Conservation (phyloP, 345 rosid genomes). For the Geranium brycei region DNA sequence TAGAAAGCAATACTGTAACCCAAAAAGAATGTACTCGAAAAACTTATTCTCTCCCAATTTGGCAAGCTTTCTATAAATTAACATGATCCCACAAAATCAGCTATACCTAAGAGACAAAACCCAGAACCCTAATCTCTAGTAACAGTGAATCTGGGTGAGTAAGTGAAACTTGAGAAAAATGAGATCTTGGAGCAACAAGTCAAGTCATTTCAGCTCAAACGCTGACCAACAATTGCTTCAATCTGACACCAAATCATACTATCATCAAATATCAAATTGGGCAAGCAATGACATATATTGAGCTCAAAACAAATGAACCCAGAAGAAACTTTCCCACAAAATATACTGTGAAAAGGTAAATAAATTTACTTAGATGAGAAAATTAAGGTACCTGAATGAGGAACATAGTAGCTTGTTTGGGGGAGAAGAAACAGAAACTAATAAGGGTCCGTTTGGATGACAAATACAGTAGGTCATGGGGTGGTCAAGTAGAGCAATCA, state of each 20-base stretch:
- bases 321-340: background rate
- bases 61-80: background rate
- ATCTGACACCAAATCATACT: no score
- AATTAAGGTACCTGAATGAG: background rate
- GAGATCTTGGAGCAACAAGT: slow-evolving; percentile 5
- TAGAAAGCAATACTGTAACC: background rate
- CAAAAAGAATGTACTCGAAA: background rate
- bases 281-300: background rate
- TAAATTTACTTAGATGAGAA: background rate
- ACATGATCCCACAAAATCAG: background rate
- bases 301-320: background rate
- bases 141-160: background rate
- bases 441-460: background rate
- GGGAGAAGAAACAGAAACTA: background rate
- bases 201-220: background rate
- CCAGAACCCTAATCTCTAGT: slow-evolving; percentile 7
- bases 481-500: no score
- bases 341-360: background rate
- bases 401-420: background rate
- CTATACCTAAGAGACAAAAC: background rate
- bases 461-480: no score
- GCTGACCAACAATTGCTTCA: background rate
- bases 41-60: background rate
- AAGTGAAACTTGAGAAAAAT: background rate
- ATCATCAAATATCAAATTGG: background rate